A percentile compares a stretch with the other conserved stretches of the same genome.
Conservation (phyloP, 1,284 basidiomycete genomes). For the Ustilago bromivora region DNA sequence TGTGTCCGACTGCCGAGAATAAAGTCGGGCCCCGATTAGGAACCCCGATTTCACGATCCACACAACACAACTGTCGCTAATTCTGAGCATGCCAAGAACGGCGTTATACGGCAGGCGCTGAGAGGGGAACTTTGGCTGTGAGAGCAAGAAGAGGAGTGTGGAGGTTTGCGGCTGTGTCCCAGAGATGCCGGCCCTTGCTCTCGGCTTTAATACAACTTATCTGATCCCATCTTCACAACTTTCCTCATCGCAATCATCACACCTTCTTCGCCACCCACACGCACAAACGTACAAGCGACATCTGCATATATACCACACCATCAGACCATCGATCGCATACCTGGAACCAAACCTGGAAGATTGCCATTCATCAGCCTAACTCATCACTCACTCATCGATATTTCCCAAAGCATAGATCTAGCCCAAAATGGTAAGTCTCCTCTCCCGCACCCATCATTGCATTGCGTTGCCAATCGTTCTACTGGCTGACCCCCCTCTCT, state of each 20-base stretch:
- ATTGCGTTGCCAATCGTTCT: neutral
- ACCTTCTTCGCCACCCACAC: neutral
- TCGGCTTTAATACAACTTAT: neutral
- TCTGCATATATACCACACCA: neutral
- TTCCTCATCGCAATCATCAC: neutral
- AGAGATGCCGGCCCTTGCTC: neutral
- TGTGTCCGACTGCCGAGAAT: neutral
- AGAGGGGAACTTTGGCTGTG: neutral
- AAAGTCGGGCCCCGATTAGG: neutral
- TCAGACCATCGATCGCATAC: too few species aligned
- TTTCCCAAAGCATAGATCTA: neutral
- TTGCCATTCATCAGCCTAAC: neutral
- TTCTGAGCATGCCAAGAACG: conserved; percentile 4
- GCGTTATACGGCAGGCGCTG: neutral
- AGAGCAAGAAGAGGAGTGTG: neutral
- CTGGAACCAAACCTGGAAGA: too few species aligned
- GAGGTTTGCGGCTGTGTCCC: conserved; percentile 1
- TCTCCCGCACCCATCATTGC: neutral
- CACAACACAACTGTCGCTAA: neutral
- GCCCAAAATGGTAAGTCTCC: conserved; percentile 10
- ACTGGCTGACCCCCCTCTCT: neutral
- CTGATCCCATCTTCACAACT: neutral
- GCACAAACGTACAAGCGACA: neutral
- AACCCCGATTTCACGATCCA: neutral
- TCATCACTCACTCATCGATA: neutral